Conservation (phyloP, 805 yeast species). For the Saccharomycopsis sp. region DNA sequence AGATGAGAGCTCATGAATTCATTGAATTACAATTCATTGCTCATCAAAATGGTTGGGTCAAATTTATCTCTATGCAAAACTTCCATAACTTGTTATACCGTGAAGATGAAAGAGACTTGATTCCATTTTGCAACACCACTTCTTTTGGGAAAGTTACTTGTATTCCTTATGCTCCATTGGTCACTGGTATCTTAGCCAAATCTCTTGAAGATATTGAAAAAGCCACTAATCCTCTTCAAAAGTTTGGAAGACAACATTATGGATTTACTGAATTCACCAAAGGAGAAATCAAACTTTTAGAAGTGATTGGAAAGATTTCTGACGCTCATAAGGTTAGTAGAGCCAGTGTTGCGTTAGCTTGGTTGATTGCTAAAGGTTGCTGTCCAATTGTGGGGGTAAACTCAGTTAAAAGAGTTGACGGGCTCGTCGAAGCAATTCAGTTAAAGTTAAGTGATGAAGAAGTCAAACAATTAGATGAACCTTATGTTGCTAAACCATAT, state of each 20-base stretch:
- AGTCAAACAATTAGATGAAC: constrained; percentile 9
- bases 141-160: constrained; percentile 31
- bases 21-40: constrained; percentile 45
- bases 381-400: constrained; percentile 47
- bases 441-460: constrained; percentile 26
- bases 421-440: constrained; percentile 34
- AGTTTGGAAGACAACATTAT: not conserved
- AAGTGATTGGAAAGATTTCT: constrained; percentile 38
- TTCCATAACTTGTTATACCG: constrained; percentile 45
- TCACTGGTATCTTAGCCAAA: constrained; percentile 44
- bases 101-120: constrained; percentile 57
- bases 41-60: constrained; percentile 44
- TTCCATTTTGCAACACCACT: constrained; percentile 40
- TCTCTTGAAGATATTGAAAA: constrained; percentile 19
- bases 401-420: constrained; percentile 40
- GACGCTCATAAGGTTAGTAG: constrained; percentile 38
- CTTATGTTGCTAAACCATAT: constrained; percentile 4
- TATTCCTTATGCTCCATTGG: constrained; percentile 53
- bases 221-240: not conserved
- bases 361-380: constrained; percentile 41
- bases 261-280: not conserved
- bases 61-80: constrained; percentile 51
- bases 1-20: constrained; percentile 48
- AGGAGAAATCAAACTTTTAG: constrained; percentile 40
- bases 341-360: constrained; percentile 45